Percentiles rank a stretch among this genome's conserved stretches.
Conservation (phyloP, 208 protist genomes). For the Crithidia sp. region DNA sequence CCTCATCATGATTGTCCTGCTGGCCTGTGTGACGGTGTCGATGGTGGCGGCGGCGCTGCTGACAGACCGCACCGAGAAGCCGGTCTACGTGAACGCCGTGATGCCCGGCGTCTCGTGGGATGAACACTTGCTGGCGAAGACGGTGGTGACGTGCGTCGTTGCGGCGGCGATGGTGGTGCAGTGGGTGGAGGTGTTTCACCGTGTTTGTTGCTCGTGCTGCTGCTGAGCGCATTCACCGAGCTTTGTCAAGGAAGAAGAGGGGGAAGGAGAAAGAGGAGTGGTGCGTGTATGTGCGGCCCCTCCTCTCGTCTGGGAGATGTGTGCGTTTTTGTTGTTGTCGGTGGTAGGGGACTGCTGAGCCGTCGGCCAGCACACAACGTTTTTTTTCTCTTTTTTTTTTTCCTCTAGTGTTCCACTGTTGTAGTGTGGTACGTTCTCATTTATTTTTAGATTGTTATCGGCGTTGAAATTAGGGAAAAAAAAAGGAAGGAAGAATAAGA, state of each 20-base stretch:
- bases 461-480: too few species aligned
- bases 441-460: too few species aligned
- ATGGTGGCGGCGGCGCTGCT: constrained; percentile 24
- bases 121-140: constrained; percentile 34
- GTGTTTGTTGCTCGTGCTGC: constrained; percentile 12
- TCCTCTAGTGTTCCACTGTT: background rate
- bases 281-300: background rate
- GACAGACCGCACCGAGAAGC: constrained; percentile 23
- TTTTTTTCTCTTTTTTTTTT: background rate
- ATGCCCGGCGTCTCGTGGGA: constrained; percentile 29
- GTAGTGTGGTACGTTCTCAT: too few species aligned
- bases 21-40: constrained; percentile 18
- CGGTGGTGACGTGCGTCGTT: constrained; percentile 13
- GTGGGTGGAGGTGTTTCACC: constrained; percentile 36
- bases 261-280: background rate
- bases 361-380: background rate
- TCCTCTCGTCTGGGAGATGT: background rate
- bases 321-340: background rate
- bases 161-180: constrained; percentile 31
- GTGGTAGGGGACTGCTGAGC: too few species aligned
- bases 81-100: constrained; percentile 20
- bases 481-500: too few species aligned
- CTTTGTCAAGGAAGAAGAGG: too few species aligned
- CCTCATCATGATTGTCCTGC: constrained; percentile 21
- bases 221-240: constrained; percentile 1